phyloP scores from a whole-genome alignment of 2,329 filamentous ascomycete genomes.

The Elsinoe batatas region DNA sequence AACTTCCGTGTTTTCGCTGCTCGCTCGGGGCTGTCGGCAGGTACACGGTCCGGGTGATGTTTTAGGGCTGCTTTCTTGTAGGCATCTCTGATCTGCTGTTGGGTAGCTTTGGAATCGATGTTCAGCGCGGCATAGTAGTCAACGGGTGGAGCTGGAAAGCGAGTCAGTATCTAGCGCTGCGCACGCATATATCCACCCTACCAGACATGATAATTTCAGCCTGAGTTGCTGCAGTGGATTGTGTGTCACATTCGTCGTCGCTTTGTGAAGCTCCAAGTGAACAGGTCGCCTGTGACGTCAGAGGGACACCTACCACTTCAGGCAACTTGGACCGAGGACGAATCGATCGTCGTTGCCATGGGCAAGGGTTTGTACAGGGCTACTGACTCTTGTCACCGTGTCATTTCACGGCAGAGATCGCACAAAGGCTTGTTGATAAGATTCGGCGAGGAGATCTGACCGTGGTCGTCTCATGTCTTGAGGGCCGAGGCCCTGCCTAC shows the following conservation, averaged over 20 bases:
- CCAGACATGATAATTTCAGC: slow-evolving; percentile 15
- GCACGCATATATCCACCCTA: slow-evolving; percentile 4
- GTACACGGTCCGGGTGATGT: slow-evolving; percentile 85
- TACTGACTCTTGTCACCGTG: not conserved
- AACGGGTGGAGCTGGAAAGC: slow-evolving; percentile 24
- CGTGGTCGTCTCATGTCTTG: slow-evolving; percentile 4
- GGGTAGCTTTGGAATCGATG: slow-evolving; percentile 54
- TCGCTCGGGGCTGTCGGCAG: slow-evolving; percentile 74
- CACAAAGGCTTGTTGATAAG: not conserved
- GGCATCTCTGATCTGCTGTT: slow-evolving; percentile 79
- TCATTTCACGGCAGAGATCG: slow-evolving; percentile 5
- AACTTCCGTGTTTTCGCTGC: slow-evolving; percentile 73
- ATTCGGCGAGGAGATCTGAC: slow-evolving; percentile 5
- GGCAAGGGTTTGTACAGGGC: not conserved
- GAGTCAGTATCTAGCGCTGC: not conserved
- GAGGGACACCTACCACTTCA: not conserved
- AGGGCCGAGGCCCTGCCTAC: slow-evolving; percentile 3
- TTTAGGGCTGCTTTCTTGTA: slow-evolving; percentile 92
- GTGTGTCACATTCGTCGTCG: not conserved
- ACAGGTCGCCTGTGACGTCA: slow-evolving; percentile 6
- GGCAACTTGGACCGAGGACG: slow-evolving; percentile 3
- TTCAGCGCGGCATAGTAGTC: slow-evolving; percentile 30
- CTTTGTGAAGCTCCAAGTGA: not conserved
- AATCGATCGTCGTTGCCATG: not conserved
- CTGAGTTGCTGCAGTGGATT: not conserved